Conservation (phyloP, 305 asterid species). For the Nicotiana rustica region DNA sequence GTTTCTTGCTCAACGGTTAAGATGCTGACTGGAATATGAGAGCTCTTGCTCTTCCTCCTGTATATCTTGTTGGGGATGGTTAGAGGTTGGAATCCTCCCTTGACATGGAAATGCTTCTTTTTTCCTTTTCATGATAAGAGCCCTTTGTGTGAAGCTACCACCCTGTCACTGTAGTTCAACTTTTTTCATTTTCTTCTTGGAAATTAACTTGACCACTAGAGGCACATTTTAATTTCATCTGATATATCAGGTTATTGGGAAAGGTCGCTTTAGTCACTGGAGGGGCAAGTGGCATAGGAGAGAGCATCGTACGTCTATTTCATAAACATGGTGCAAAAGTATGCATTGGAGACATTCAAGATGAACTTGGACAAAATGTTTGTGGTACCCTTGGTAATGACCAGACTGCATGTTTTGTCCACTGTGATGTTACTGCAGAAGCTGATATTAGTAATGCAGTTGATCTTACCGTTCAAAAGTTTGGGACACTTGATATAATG, state of each 20-base stretch:
- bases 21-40: conserved; percentile 23
- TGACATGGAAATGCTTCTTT: background rate
- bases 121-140: background rate
- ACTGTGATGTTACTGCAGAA: conserved; percentile 80
- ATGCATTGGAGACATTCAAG: conserved; percentile 79
- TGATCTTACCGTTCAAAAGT: conserved; percentile 65
- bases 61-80: conserved; percentile 18
- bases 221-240: background rate
- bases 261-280: conserved; percentile 91
- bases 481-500: conserved; percentile 83
- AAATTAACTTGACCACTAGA: background rate
- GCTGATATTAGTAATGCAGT: conserved; percentile 72
- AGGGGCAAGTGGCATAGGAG: conserved; percentile 93
- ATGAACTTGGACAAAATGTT: conserved; percentile 57
- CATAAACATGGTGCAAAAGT: conserved; percentile 87
- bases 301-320: conserved; percentile 77
- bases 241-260: conserved; percentile 64
- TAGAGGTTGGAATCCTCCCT: background rate
- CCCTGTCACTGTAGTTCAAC: background rate
- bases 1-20: background rate
- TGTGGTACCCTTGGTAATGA: conserved; percentile 49
- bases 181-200: background rate
- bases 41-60: background rate
- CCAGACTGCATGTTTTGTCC: conserved; percentile 48
- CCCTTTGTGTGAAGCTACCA: background rate